These are phyloP conservation scores for Atalantia buxifolia DNA, from an alignment of 345 rosid genomes.

Conservation along the genomic window DNA sequence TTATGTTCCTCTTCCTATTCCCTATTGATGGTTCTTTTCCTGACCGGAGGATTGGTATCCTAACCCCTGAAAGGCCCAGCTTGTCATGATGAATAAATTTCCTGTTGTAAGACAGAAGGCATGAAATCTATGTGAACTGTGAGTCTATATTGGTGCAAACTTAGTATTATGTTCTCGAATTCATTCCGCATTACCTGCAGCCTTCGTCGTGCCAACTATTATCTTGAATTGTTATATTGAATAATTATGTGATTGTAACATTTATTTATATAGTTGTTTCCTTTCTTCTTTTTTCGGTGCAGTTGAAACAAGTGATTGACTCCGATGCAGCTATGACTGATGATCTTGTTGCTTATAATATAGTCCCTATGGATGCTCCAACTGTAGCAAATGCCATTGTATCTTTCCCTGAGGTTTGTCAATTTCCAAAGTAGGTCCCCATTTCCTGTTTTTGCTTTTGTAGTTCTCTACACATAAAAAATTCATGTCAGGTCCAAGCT, in stretches of 20 bases:
- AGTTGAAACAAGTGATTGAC: constrained; percentile 81
- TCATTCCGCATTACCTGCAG: neutral
- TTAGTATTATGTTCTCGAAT: neutral
- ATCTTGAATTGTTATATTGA: neutral
- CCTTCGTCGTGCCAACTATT: neutral
- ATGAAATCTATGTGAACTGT: neutral
- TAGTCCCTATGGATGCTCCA: constrained; percentile 82
- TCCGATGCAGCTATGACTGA: constrained; percentile 94
- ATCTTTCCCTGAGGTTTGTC: constrained; percentile 71
- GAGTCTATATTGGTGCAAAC: neutral
- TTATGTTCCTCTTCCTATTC: neutral
- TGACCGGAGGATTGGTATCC: neutral
- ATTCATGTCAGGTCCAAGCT: constrained; percentile 65
- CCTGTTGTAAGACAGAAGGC: neutral
- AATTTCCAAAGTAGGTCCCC: constrained; percentile 14
- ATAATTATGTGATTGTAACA: neutral
- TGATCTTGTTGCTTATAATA: constrained; percentile 84
- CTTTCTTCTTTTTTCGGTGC: constrained; percentile 26
- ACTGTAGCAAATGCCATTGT: constrained; percentile 63
- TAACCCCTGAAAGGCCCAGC: neutral
- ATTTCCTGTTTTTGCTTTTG: constrained; percentile 8
- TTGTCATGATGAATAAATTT: neutral
- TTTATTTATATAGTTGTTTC: constrained; percentile 3
- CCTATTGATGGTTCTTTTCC: neutral
- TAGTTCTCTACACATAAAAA: constrained; percentile 13